Base-by-base conservation (phyloP, 1,139 yeast species). In the Debaryomycetaceae sp. region DNA sequence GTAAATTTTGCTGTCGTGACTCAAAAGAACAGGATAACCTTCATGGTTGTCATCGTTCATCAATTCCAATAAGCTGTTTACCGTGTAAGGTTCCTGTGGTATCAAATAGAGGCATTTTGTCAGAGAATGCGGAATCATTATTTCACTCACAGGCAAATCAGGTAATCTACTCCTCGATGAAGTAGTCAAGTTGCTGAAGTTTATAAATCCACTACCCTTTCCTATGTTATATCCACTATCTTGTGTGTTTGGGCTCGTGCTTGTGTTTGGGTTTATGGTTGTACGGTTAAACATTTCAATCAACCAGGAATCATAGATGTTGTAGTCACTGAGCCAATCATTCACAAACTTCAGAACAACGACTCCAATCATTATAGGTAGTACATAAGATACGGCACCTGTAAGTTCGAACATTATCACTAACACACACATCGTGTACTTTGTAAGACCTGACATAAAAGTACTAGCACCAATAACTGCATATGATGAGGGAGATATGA, bases 401-500 rank as follows among this genome's bases (percentile, higher is more conserved):
- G 85, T 78, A 33, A 79, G 56, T 58, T 80, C 85, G 54, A 79
- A 79, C 39, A 78, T 65, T 36, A 80, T 73, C 17, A 80, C 82
- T 36, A 80, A 84, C 14, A 78, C 81, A 30, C 79, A 70, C 66
- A 80, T 73, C 34, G 80, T 77, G 50, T 80, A 65, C 51, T 79
- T 80, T 14, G 85, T 79, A 24, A 78, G 70, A 2, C 83, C 83
- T 0, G 83, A 70, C 67, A 78, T 70, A 51, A 78, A 78, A 5
- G 84, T 68, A 0, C 82, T 84, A 0, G 84, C 81, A 0, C 84
- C 84, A 37, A 80, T 80, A 11, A 80, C 82, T 0, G 85, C 84
- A 54, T 80, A 80, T 0, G 83, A 76, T 0, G 83, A 78, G 1
- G 83, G 83, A 8, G 83, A 77, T 6, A 80, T 80, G 24, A 72